phyloP scores from a whole-genome alignment of 139 green algal genomes.

The Auxenochlorella pyrenoidosa region DNA sequence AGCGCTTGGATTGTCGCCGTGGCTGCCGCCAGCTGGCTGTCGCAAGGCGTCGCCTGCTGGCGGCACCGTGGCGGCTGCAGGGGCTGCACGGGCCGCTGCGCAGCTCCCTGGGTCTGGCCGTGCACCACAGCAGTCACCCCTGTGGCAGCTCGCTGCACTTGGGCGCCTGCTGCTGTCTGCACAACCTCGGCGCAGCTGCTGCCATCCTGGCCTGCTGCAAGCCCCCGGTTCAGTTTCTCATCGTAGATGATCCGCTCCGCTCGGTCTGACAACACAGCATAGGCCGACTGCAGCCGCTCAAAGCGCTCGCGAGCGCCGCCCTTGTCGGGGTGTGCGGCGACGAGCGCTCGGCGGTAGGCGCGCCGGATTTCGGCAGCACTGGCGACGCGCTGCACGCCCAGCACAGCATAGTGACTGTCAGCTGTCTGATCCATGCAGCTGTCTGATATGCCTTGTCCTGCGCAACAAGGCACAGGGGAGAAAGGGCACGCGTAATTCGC shows the following conservation, averaged over 20 bases:
- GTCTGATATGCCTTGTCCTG: not conserved
- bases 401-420: slow-evolving; percentile 12
- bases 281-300: slow-evolving; percentile 21
- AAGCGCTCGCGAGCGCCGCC: slow-evolving; percentile 33
- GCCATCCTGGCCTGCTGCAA: not conserved
- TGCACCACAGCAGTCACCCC: slow-evolving; percentile 35
- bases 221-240: not conserved
- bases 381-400: slow-evolving; percentile 19
- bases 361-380: slow-evolving; percentile 1
- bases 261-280: slow-evolving; percentile 28
- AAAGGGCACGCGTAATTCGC: too few relatives aligned
- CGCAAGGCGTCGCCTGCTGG: not conserved
- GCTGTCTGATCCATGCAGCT: not conserved
- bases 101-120: slow-evolving; percentile 24
- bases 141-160: not conserved
- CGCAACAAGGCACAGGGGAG: too few relatives aligned
- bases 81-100: not conserved
- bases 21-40: not conserved
- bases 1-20: not conserved
- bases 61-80: not conserved
- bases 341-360: slow-evolving; percentile 37
- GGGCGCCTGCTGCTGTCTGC: not conserved
- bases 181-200: not conserved
- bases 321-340: slow-evolving; percentile 43
- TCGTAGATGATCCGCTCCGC: slow-evolving; percentile 28